These are phyloP conservation scores for Euphorbia celastroides DNA, from an alignment of 441 rosid genomes.

Conservation along the genomic window DNA sequence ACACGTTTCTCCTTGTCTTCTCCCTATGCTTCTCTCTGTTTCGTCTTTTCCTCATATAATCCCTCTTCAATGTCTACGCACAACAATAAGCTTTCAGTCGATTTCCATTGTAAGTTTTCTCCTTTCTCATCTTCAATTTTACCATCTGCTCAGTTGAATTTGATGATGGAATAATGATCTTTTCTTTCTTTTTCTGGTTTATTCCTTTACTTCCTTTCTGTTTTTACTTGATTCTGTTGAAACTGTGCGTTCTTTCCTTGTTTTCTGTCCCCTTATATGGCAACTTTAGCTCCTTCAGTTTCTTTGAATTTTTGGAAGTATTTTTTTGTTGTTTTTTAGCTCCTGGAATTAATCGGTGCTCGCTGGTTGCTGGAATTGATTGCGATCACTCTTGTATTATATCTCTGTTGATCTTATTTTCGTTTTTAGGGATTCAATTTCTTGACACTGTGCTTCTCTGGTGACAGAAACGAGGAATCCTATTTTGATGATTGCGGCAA, in stretches of 20 bases:
- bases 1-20: too few relatives aligned
- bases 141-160: too few relatives aligned
- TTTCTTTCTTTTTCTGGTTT: too few relatives aligned
- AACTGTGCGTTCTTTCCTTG: neutral
- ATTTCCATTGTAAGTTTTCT: too few relatives aligned
- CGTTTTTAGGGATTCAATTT: neutral
- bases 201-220: too few relatives aligned
- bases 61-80: too few relatives aligned
- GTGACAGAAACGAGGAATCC: neutral
- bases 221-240: too few relatives aligned
- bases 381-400: neutral
- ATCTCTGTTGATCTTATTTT: neutral
- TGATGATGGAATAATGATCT: too few relatives aligned
- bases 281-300: neutral
- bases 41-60: too few relatives aligned
- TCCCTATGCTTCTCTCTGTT: too few relatives aligned
- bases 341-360: neutral
- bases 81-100: too few relatives aligned
- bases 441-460: neutral
- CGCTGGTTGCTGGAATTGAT: neutral
- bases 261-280: neutral
- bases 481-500: conserved; percentile 5
- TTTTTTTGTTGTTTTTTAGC: neutral
- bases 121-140: too few relatives aligned
- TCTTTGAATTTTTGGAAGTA: neutral